Evolutionary conservation across 345 rosid genomes (phyloP).

Genomic region (Dimocarpus longan): DNA sequence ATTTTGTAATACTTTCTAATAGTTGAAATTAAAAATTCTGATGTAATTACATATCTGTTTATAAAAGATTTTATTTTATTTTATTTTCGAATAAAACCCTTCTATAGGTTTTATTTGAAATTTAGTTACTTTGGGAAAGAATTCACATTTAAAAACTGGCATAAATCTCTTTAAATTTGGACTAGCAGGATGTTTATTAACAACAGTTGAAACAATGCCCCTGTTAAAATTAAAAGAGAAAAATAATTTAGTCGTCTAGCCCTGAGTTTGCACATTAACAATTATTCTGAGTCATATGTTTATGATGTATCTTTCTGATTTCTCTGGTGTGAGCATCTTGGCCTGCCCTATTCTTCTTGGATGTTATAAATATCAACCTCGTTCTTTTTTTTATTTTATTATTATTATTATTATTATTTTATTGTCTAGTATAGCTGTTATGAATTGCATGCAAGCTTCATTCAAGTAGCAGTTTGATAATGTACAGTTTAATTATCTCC

Average conservation of each 20-base stretch:
- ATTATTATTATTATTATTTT: too few species aligned
- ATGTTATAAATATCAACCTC: neutral
- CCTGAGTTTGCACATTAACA: neutral
- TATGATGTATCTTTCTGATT: neutral
- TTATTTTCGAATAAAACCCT: neutral
- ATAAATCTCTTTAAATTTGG: neutral
- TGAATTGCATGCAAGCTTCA: constrained; percentile 4
- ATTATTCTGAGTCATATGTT: neutral
- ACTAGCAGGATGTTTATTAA: neutral
- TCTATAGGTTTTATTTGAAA: neutral
- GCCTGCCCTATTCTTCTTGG: neutral
- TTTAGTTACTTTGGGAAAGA: neutral
- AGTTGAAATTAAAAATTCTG: neutral
- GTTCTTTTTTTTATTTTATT: neutral
- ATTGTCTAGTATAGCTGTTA: neutral
- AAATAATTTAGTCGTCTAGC: neutral
- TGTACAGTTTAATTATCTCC: neutral
- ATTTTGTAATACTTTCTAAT: neutral
- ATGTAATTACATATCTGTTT: neutral
- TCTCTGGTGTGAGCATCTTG: neutral
- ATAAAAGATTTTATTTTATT: too few species aligned
- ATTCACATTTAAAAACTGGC: neutral
- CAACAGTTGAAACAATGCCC: neutral
- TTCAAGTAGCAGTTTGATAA: neutral
- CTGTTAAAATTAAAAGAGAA: neutral